Percentiles rank a stretch among this genome's conserved stretches.
phyloP scores from a whole-genome alignment of 352 stramenopile genomes.

The Blastocystis sp. region DNA sequence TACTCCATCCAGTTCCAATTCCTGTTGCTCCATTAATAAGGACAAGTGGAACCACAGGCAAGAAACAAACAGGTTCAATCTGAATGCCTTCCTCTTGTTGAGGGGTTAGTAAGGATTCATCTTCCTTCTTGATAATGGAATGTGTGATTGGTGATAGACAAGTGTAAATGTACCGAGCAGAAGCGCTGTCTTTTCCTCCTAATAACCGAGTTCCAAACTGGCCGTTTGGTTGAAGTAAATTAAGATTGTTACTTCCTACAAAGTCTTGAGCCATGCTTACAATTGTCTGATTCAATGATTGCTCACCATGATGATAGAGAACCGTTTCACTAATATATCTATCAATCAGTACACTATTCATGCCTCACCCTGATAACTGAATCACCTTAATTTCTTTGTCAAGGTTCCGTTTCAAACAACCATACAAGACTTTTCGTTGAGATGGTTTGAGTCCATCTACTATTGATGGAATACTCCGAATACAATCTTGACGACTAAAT shows the following conservation, averaged over 20 bases:
- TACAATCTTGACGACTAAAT: conserved; percentile 94
- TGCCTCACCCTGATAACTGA: conserved; percentile 96
- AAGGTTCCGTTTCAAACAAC: conserved; percentile 78
- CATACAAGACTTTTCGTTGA: conserved; percentile 78
- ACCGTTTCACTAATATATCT: conserved; percentile 71
- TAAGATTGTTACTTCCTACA: conserved; percentile 96
- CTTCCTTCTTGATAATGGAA: conserved; percentile 92
- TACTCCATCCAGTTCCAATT: conserved; percentile 97
- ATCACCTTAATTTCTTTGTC: conserved; percentile 98
- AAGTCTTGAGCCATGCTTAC: conserved; percentile 98
- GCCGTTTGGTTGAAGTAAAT: conserved; percentile 90
- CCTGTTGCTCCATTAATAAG: conserved; percentile 96
- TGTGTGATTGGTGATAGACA: conserved; percentile 89
- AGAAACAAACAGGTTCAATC: conserved; percentile 95
- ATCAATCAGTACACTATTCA: conserved; percentile 80
- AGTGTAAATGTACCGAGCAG: conserved; percentile 97
- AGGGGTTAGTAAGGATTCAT: conserved; percentile 92
- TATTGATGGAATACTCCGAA: conserved; percentile 88
- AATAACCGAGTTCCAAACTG: conserved; percentile 98
- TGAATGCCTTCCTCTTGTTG: conserved; percentile 93
- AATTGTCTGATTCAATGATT: conserved; percentile 93
- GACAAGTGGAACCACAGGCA: conserved; percentile 90
- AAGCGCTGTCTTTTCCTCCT: conserved; percentile 93
- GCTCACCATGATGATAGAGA: conserved; percentile 97
- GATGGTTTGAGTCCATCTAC: conserved; percentile 97